Evolutionary conservation across 2,329 filamentous ascomycete species (phyloP), one percentile per base, ranked within the genome.

Genomic region (Hypoxylon sp.): DNA sequence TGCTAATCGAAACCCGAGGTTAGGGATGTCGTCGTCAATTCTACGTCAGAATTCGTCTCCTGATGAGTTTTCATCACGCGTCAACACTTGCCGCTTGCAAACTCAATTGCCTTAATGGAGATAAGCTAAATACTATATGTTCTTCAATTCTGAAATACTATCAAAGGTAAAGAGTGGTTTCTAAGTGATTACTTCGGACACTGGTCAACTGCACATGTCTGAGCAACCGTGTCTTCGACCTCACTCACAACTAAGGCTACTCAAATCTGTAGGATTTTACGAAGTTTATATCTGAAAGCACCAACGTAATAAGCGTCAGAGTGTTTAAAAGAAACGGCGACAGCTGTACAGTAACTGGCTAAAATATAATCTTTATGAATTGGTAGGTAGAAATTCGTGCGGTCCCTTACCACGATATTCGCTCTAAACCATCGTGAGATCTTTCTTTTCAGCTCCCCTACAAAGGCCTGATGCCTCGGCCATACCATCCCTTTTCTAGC

Each of bases 401-500:
- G 11, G n/a, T 9, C 43, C 23, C 21, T 47, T 47, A 47, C 27
- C 12, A 27, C 14, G 11, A 47, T 47, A 11, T 5, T 47, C 7
- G 14, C 9, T 32, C 19, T 19, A 23, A 16, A 47, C 8, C 45
- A 41, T 43, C 30, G 16, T 14, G 32, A 58, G 23, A 34, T 58
- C 21, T 47, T 14, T 11, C 21, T 7, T 21, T 8, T 12, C 19
- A 14, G 16, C 11, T 53, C 30, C 4, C 30, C 16, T 12, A 30
- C 12, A 19, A 21, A 50, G 34, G 23, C 43, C 32, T 19, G 23
- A 50, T 23, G 27, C 29, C 12, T 45, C 41, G 27, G 29, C n/a
- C 43, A 39, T 30, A 21, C 23, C 39, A 21, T 52, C 19, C 56
- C 50, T 11, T 50, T 54, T 53, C 29, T 30, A 41, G 48, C 11